Evolutionary conservation across 441 rosid genomes (phyloP).

Genomic region (Pelargonium australe): DNA sequence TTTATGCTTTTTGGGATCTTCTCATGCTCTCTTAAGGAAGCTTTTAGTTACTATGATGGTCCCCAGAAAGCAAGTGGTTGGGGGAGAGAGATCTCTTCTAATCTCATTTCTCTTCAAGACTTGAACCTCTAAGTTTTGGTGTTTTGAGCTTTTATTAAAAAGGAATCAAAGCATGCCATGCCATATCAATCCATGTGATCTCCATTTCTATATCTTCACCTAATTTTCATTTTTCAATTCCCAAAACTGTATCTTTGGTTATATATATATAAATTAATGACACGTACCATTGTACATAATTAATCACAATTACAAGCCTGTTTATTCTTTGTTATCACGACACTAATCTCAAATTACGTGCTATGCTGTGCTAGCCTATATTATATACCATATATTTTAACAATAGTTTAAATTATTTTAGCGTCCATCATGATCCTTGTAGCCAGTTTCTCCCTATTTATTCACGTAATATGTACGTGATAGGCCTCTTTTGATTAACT

Average conservation of each 20-base stretch:
- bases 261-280: not conserved
- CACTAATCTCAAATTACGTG: slow-evolving; percentile 3
- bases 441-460: slow-evolving; percentile 10
- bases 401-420: not conserved
- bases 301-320: slow-evolving; percentile 4
- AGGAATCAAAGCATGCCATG: slow-evolving; percentile 52
- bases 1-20: slow-evolving; percentile 45
- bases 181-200: slow-evolving; percentile 40
- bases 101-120: not conserved
- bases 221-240: slow-evolving; percentile 17
- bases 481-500: slow-evolving; percentile 22
- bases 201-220: slow-evolving; percentile 18
- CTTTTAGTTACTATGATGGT: slow-evolving; percentile 31
- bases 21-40: slow-evolving; percentile 27
- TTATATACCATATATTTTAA: not conserved
- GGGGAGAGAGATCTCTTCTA: slow-evolving; percentile 17
- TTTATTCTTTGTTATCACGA: slow-evolving; percentile 13
- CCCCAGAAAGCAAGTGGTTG: slow-evolving; percentile 58
- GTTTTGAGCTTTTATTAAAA: slow-evolving; percentile 29
- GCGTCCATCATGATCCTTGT: slow-evolving; percentile 6
- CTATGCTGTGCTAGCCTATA: not conserved
- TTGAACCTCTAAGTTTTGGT: slow-evolving; percentile 10
- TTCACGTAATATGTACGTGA: not conserved
- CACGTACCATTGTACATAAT: not conserved
- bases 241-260: slow-evolving; percentile 7